Conservation (phyloP, 352 stramenopile genomes). For the Phytophthora brassicae region DNA sequence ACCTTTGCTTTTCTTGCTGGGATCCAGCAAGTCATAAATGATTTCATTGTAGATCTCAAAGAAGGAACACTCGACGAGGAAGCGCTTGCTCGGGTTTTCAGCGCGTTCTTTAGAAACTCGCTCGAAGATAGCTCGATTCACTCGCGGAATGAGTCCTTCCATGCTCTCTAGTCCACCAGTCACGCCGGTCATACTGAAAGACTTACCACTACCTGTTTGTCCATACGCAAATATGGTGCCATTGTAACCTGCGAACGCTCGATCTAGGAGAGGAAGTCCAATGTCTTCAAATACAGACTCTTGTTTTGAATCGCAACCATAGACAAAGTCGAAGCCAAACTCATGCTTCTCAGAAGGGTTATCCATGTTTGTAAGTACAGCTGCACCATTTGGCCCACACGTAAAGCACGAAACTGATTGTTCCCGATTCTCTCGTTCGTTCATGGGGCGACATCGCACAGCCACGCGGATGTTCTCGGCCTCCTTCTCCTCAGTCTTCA, state of each 20-base stretch:
- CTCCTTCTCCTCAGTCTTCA: conserved; percentile 82
- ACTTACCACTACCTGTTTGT: conserved; percentile 87
- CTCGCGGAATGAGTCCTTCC: conserved; percentile 90
- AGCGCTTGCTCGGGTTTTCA: conserved; percentile 76
- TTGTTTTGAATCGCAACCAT: conserved; percentile 78
- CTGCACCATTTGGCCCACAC: conserved; percentile 60
- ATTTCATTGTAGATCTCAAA: conserved; percentile 98
- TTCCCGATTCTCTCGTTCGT: conserved; percentile 81
- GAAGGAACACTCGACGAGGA: conserved; percentile 92
- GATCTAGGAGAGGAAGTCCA: conserved; percentile 73
- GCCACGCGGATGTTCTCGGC: conserved; percentile 91
- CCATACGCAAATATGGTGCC: conserved; percentile 91
- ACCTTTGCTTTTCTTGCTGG: conserved; percentile 87
- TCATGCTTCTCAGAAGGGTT: conserved; percentile 78
- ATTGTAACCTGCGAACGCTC: conserved; percentile 87
- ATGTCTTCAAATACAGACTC: conserved; percentile 79
- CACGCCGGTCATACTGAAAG: conserved; percentile 88
- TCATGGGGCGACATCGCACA: conserved; percentile 92
- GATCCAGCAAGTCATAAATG: conserved; percentile 93
- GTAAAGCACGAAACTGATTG: conserved; percentile 75
- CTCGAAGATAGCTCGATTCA: conserved; percentile 91
- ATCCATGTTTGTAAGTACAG: conserved; percentile 82
- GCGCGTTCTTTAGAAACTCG: conserved; percentile 65
- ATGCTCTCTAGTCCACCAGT: conserved; percentile 49
- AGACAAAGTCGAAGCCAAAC: conserved; percentile 91